Evolutionary conservation across 2,329 filamentous ascomycete species (phyloP), one percentile per base, ranked within the genome.

Genomic region (Claviceps sp.): DNA sequence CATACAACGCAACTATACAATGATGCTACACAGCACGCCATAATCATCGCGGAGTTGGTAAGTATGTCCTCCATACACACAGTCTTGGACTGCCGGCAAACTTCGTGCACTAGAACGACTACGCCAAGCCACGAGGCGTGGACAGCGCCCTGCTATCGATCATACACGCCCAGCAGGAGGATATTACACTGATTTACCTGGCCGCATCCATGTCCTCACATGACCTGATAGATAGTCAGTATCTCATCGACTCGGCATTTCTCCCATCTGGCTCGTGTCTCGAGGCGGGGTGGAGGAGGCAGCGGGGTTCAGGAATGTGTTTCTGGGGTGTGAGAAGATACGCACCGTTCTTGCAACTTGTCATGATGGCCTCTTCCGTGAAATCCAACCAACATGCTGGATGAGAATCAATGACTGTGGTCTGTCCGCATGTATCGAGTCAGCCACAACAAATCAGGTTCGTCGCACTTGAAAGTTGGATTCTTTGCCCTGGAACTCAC

Each of bases 331-430:
- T 11, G 22, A 29, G 23, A 20, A 44, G 38, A 46, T 50, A 74
- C 83, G 67, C 73, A 94, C 91, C 91, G 69, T 83, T 86, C 64
- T 88, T 86, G 70, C 89, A 96, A 58, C 88, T 88, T 38, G 89
- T 96, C 62, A 97, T 83, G 58, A 98, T 95, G 56, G 85, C 85
- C 60, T 95, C 84, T 64, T 96, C 85, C 51, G 91, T 90, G 61
- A 98, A 98, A n/a, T 83, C 86, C 40, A 98, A 69, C 85, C 90
- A 95, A 65, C 82, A 87, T 45, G 95, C 74, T 50, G 90, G 89
- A 67, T 97, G 88, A 54, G 83, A 80, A 65, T 95, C 89, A 38
- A 95, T 81, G 13, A 78, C 73, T 67, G 95, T 96, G 47, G 85
- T 88, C 73, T 90, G 7, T 13, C 53, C 39, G 23, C 29, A 43